These are phyloP conservation scores for Sphagnum magellanicum DNA, from an alignment of 228 moss, liverwort and hornwort genomes.

Conservation along the genomic window DNA sequence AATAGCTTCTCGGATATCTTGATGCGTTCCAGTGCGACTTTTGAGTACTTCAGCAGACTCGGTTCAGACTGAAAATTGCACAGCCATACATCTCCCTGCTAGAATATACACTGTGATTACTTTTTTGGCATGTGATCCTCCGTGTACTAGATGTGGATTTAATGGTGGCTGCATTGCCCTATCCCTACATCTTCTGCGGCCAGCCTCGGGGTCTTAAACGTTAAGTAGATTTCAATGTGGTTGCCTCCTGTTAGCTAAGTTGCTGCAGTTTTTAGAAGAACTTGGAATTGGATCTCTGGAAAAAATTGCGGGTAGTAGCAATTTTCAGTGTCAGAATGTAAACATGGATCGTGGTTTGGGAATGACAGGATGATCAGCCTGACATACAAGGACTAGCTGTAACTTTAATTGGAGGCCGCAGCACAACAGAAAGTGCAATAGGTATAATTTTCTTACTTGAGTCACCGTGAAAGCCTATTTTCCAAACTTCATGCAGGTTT, in stretches of 20 bases:
- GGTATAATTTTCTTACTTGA: constrained; percentile 23
- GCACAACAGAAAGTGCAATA: constrained; percentile 91
- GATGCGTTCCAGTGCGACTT: too few relatives aligned
- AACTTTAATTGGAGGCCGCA: constrained; percentile 79
- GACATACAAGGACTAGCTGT: constrained; percentile 96
- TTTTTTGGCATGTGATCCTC: too few relatives aligned
- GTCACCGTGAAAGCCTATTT: neutral
- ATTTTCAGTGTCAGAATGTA: neutral
- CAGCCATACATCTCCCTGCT: too few relatives aligned
- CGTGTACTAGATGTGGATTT: too few relatives aligned
- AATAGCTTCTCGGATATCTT: too few relatives aligned
- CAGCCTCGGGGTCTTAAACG: neutral
- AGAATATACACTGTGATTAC: too few relatives aligned
- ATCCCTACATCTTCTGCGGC: neutral
- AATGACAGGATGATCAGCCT: constrained; percentile 89
- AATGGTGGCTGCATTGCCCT: too few relatives aligned
- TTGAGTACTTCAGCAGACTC: too few relatives aligned
- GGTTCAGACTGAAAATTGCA: too few relatives aligned
- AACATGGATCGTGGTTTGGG: neutral
- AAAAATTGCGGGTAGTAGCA: neutral
- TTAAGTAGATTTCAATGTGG: neutral
- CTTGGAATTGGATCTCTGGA: neutral
- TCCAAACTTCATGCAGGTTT: neutral
- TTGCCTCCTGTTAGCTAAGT: neutral
- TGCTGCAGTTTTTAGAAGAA: neutral